Conservation (phyloP, 2,329 filamentous ascomycete species). For the Fragosphaeria purpurea region DNA sequence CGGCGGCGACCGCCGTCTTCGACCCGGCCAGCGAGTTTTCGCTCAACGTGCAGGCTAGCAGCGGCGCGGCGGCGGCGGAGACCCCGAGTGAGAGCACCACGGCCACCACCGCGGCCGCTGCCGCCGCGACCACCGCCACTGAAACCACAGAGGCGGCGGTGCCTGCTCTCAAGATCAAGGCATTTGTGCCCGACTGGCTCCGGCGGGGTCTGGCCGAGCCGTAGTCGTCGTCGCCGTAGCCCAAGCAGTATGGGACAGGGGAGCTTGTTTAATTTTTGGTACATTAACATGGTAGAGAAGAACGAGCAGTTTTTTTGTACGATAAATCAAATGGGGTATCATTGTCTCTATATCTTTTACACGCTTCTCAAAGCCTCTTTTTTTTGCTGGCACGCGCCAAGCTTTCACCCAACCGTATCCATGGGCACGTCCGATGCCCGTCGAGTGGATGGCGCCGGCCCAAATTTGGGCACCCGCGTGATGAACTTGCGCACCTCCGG, state of each 20-base stretch:
- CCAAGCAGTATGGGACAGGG: not conserved
- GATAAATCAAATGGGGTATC: constrained; percentile 2
- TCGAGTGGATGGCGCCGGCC: not conserved
- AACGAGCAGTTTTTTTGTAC: not conserved
- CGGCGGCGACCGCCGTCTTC: constrained; percentile 35
- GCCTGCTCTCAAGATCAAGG: constrained; percentile 50
- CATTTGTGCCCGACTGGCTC: constrained; percentile 76
- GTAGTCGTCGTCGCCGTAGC: not conserved
- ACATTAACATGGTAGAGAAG: not conserved
- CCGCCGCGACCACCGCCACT: constrained; percentile 3
- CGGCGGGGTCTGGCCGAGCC: constrained; percentile 27
- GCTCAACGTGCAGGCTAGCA: constrained; percentile 21
- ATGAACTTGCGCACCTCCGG: constrained; percentile 12
- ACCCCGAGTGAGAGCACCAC: constrained; percentile 45
- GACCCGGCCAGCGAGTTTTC: constrained; percentile 53
- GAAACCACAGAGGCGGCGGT: constrained; percentile 7
- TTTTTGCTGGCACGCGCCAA: not conserved
- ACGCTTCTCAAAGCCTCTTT: not conserved
- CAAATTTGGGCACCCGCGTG: constrained; percentile 8
- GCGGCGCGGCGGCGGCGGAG: constrained; percentile 18
- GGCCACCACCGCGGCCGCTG: constrained; percentile 43
- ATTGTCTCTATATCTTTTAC: constrained; percentile 1
- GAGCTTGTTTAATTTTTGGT: too few species aligned
- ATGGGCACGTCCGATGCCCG: constrained; percentile 3
- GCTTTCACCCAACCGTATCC: constrained; percentile 2